These are phyloP conservation scores for Acephala macrosclerotiorum DNA, from an alignment of 2,329 filamentous ascomycete species.

Conservation along the genomic window DNA sequence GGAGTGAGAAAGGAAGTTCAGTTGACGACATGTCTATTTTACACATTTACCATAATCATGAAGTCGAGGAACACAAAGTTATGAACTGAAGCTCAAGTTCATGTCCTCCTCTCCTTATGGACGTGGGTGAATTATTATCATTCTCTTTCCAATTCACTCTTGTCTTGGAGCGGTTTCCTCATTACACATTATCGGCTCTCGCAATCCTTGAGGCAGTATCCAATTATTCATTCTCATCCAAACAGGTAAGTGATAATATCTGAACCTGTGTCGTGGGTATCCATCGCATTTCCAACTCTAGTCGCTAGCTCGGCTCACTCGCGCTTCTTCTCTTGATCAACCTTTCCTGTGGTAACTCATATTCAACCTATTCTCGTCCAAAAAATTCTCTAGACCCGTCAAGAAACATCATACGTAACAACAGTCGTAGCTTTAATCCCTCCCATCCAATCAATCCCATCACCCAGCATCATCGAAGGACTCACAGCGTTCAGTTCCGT, in stretches of 20 bases:
- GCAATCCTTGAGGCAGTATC: neutral
- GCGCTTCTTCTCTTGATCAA: neutral
- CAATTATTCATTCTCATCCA: neutral
- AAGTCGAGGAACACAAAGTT: no score
- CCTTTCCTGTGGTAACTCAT: neutral
- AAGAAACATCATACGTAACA: constrained; percentile 18
- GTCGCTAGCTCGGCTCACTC: neutral
- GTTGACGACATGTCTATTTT: no score
- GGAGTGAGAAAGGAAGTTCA: no score
- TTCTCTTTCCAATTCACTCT: neutral
- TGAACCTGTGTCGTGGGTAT: neutral
- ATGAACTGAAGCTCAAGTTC: neutral
- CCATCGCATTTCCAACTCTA: neutral
- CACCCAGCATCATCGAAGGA: neutral
- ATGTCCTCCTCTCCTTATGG: neutral
- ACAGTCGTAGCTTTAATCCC: constrained; percentile 32
- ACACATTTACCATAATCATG: neutral
- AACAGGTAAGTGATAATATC: neutral
- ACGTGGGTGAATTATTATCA: neutral
- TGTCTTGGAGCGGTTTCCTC: neutral
- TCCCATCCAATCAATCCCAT: constrained; percentile 22
- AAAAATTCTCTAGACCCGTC: neutral
- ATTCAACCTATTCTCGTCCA: neutral
- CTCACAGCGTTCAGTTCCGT: constrained; percentile 28
- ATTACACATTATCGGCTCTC: constrained; percentile 5